Evolutionary conservation across 148 eudicot genomes (phyloP).

Genomic region (Fagopyrum tataricum): DNA sequence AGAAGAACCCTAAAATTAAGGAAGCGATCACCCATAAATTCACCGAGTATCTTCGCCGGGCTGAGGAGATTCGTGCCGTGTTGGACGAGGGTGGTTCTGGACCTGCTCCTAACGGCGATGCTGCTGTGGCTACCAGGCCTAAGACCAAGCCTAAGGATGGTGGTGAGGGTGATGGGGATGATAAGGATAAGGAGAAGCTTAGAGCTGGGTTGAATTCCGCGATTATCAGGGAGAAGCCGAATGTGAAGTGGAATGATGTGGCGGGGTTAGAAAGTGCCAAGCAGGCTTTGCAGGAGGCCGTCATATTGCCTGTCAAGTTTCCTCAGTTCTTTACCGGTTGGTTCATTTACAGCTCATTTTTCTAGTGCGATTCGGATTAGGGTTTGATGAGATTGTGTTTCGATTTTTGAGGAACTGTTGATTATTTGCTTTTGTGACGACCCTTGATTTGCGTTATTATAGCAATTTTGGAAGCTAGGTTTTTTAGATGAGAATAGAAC

Average conservation of each 20-base stretch:
- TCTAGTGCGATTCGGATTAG: neutral
- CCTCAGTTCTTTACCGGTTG: constrained; percentile 93
- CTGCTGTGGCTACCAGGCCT: constrained; percentile 72
- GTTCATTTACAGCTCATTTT: constrained; percentile 9
- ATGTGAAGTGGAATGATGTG: constrained; percentile 93
- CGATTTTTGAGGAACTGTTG: neutral
- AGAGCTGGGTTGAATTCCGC: constrained; percentile 86
- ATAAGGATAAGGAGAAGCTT: constrained; percentile 73
- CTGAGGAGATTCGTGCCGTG: constrained; percentile 92
- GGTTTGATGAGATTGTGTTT: constrained; percentile 7
- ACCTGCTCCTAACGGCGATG: constrained; percentile 60
- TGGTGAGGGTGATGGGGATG: constrained; percentile 71
- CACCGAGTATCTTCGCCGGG: constrained; percentile 90
- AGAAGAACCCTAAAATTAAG: constrained; percentile 87
- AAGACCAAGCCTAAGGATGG: constrained; percentile 81
- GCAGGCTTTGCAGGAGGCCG: constrained; percentile 97
- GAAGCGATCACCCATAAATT: constrained; percentile 89
- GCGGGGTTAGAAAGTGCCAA: constrained; percentile 96
- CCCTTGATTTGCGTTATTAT: neutral
- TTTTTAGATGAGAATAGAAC: neutral
- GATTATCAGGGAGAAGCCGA: constrained; percentile 93
- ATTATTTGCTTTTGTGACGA: neutral
- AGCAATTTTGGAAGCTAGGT: neutral
- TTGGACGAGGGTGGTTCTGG: constrained; percentile 77
- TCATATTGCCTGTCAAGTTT: constrained; percentile 90